These are phyloP conservation scores for Coemansia sp. DNA, from an alignment of 192 early-diverging fungal genomes.

Conservation along the genomic window DNA sequence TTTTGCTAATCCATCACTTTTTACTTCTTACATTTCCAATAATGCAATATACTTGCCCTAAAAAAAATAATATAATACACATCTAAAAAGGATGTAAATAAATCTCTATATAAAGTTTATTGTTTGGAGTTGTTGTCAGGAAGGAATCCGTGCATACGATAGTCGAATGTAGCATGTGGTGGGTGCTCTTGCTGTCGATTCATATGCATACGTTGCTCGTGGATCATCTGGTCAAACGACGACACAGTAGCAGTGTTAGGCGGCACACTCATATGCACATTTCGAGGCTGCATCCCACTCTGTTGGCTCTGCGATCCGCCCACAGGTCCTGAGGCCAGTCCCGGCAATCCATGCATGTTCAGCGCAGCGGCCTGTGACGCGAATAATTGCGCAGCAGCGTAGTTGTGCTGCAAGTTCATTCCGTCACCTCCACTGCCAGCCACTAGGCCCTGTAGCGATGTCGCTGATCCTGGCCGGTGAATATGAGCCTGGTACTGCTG, in stretches of 20 bases:
- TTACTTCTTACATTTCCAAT: background rate
- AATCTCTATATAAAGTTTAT: background rate
- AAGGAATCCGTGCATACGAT: conserved; percentile 9
- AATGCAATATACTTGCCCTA: background rate
- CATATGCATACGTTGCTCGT: background rate
- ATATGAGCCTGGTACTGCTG: conserved; percentile 20
- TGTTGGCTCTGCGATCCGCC: conserved; percentile 8
- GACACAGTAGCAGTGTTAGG: background rate
- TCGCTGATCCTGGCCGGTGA: background rate
- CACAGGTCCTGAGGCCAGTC: conserved; percentile 13
- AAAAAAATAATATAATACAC: background rate
- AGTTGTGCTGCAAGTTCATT: conserved; percentile 19
- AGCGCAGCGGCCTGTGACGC: conserved; percentile 20
- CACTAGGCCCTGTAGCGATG: background rate
- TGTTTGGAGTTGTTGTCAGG: conserved; percentile 11
- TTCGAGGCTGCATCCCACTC: background rate
- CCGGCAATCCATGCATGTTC: background rate
- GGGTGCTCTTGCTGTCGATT: background rate
- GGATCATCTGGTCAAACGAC: conserved; percentile 28
- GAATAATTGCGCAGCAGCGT: conserved; percentile 26
- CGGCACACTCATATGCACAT: background rate
- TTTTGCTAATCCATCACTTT: background rate
- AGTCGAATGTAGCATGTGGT: conserved; percentile 6
- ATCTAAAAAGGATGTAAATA: background rate
- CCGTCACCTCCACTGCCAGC: background rate